Percentiles rank a stretch among this genome's conserved stretches.
Conservation (phyloP, 2,329 filamentous ascomycete genomes). For the Thielaviopsis euricoi region DNA sequence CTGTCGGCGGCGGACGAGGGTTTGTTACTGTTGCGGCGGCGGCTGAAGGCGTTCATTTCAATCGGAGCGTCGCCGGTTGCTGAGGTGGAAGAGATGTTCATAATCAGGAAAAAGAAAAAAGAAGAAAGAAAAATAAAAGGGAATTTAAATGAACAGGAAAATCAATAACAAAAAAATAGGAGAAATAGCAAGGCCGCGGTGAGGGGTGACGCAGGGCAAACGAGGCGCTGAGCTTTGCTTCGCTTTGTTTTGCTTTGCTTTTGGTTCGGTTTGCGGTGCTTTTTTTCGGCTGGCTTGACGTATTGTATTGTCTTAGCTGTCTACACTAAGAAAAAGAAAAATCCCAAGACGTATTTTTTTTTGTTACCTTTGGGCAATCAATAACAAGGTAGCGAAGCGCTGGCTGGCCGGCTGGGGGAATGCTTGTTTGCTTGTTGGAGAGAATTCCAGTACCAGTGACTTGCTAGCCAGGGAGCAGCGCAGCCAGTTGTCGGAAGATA, state of each 20-base stretch:
- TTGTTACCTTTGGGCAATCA: too few relatives aligned
- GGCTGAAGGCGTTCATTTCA: conserved; percentile 11
- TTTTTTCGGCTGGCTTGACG: background rate
- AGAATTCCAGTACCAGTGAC: background rate
- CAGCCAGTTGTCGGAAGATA: background rate
- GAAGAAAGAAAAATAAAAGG: background rate
- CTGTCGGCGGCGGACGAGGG: conserved; percentile 6
- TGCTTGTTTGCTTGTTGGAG: background rate
- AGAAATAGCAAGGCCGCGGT: background rate
- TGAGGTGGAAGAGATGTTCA: conserved; percentile 3
- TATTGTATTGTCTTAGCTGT: too few relatives aligned
- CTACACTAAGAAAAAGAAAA: too few relatives aligned
- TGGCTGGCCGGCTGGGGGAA: background rate
- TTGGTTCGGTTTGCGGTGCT: background rate
- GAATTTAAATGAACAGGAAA: background rate
- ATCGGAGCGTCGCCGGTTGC: conserved; percentile 8
- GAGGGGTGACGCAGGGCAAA: background rate
- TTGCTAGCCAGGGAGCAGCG: background rate
- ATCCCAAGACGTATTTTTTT: background rate
- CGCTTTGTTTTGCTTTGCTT: background rate
- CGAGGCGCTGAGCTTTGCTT: background rate
- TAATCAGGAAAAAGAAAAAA: background rate
- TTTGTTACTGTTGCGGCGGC: conserved; percentile 16
- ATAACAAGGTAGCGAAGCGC: background rate
- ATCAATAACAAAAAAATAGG: background rate